A percentile compares a stretch with the other conserved stretches of the same genome.
These are phyloP conservation scores for Straminergon stramineum DNA, from an alignment of 225 moss, liverwort and hornwort species.

Conservation along the genomic window DNA sequence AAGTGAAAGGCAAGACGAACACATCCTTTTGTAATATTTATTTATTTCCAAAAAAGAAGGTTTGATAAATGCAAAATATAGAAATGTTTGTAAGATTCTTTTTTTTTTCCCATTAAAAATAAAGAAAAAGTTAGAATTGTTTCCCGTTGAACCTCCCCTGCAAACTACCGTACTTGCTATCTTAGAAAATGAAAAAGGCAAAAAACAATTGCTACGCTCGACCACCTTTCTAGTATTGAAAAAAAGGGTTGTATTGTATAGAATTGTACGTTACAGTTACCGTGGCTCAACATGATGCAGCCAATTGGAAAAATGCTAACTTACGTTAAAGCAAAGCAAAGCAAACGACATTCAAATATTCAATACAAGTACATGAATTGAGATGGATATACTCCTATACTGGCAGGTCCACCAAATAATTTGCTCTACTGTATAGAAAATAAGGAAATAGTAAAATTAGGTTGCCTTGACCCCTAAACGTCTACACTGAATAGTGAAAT, in stretches of 20 bases:
- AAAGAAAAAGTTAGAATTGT: no score
- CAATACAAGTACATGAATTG: neutral
- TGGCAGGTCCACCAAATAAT: neutral
- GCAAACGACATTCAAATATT: neutral
- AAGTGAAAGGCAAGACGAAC: neutral
- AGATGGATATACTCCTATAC: neutral
- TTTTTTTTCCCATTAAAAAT: no score
- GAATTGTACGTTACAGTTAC: neutral
- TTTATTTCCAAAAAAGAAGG: neutral
- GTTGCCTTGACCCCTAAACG: no score
- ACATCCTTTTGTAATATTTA: neutral
- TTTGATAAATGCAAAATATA: neutral
- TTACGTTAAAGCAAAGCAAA: neutral
- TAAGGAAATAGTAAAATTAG: no score
- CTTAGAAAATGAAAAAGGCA: neutral
- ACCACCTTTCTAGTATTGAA: neutral
- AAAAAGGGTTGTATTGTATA: neutral
- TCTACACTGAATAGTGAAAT: no score
- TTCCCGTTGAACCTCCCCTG: neutral
- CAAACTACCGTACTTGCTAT: no score
- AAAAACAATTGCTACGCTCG: no score
- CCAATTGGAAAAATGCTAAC: neutral
- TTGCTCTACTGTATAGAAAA: neutral
- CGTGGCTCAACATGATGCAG: conserved; percentile 7
- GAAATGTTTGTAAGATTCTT: neutral